Percentiles rank a stretch among this genome's conserved stretches.
These are phyloP conservation scores for Boletus insuetus DNA, from an alignment of 768 basidiomycete species.

Conservation along the genomic window DNA sequence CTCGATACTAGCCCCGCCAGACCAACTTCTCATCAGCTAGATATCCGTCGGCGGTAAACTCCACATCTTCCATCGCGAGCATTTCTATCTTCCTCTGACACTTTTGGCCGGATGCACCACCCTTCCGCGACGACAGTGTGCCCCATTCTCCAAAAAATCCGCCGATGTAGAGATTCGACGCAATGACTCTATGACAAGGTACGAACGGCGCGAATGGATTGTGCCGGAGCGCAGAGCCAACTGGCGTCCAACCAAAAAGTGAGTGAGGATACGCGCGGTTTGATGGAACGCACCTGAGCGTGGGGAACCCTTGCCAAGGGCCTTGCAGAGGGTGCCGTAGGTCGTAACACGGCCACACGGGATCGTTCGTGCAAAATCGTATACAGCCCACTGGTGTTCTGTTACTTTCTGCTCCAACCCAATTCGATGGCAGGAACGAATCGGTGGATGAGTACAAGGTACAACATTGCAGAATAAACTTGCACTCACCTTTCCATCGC, in stretches of 20 bases:
- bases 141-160: slow-evolving; percentile 67
- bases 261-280: neutral
- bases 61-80: slow-evolving; percentile 51
- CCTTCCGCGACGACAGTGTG: slow-evolving; percentile 12
- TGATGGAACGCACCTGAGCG: slow-evolving; percentile 49
- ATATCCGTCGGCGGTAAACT: slow-evolving; percentile 45
- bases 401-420: slow-evolving; percentile 43
- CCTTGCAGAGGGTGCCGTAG: slow-evolving; percentile 51
- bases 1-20: slow-evolving; percentile 9
- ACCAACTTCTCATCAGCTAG: slow-evolving; percentile 28
- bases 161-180: slow-evolving; percentile 56
- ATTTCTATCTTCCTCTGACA: slow-evolving; percentile 49
- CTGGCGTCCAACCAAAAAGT: slow-evolving; percentile 25
- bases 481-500: slow-evolving; percentile 26
- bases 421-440: neutral
- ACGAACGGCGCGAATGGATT: slow-evolving; percentile 69
- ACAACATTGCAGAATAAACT: neutral
- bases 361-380: slow-evolving; percentile 49
- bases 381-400: slow-evolving; percentile 57
- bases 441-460: neutral
- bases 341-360: slow-evolving; percentile 54
- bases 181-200: slow-evolving; percentile 70
- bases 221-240: slow-evolving; percentile 59
- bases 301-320: slow-evolving; percentile 54
- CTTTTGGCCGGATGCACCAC: slow-evolving; percentile 32